phyloP scores from a whole-genome alignment of 2,329 filamentous ascomycete genomes.

The Lasiodiplodia sp. region DNA sequence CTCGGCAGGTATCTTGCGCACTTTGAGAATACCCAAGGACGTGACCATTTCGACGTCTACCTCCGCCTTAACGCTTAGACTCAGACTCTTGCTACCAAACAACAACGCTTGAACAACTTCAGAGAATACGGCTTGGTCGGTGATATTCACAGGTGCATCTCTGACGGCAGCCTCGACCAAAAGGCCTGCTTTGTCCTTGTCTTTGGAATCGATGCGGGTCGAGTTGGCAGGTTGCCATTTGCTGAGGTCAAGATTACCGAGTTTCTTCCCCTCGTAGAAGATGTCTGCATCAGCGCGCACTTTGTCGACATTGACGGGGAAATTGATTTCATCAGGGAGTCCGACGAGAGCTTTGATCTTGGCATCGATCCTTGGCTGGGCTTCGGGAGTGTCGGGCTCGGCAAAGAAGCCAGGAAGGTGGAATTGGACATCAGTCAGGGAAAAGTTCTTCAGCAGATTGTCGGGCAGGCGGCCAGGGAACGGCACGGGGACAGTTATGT shows the following conservation, averaged over 20 bases:
- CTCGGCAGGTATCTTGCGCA: conserved; percentile 83
- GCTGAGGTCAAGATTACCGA: conserved; percentile 79
- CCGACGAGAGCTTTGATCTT: conserved; percentile 80
- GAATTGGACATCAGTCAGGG: conserved; percentile 85
- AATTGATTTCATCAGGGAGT: conserved; percentile 85
- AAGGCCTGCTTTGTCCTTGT: conserved; percentile 67
- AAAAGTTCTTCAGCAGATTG: conserved; percentile 85
- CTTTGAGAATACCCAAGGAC: conserved; percentile 77
- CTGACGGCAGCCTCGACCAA: conserved; percentile 78
- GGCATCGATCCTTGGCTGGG: conserved; percentile 82
- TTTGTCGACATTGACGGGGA: conserved; percentile 78
- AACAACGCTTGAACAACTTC: conserved; percentile 82
- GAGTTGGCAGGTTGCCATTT: conserved; percentile 89
- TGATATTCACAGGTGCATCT: conserved; percentile 82
- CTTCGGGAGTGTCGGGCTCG: conserved; percentile 74
- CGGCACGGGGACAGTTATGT: conserved; percentile 82
- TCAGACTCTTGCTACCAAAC: conserved; percentile 74
- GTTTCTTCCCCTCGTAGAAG: conserved; percentile 76
- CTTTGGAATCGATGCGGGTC: conserved; percentile 67
- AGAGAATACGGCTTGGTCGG: conserved; percentile 78
- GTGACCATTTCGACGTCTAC: conserved; percentile 87
- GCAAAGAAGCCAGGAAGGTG: conserved; percentile 81
- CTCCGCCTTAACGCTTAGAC: conserved; percentile 76
- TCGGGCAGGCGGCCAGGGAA: conserved; percentile 84
- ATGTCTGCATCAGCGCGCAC: conserved; percentile 82